Base-by-base conservation (phyloP, 495 filamentous ascomycete species). In the Xylaria palmicola region DNA sequence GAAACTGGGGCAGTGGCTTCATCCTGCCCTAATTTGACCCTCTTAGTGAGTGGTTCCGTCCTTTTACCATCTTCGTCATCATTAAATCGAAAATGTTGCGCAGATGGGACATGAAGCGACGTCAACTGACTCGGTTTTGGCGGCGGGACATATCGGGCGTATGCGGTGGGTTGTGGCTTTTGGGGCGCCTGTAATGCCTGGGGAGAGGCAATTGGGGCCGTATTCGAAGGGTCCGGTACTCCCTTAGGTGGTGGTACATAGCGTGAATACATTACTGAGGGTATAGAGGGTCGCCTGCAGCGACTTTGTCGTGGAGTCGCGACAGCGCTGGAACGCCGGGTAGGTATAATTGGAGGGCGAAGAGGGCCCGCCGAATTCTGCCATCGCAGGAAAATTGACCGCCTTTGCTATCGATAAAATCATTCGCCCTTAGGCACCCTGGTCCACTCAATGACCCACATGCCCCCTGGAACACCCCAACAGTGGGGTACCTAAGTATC, bases 221-320 rank as follows among this genome's bases (percentile, higher is more conserved):
- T 29, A 26, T 52, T 60, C 26, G 32, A 26, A 12, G 56, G 3
- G 9, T 20, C 32, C 17, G 57, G 20, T n/a, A 7, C 45, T 10
- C 61, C 67, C 49, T 59, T 71, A 15, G 59, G 26, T 5, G 81
- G 77, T 13, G 82, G 82, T 17, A 80, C 65, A 58, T 81, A 85
- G 17, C 81, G 73, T 45, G 76, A 72, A 65, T 85, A 83, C 34
- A 86, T 74, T 24, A 66, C 66, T 15, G 69, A 71, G 52, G 77
- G 52, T 75, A 79, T 79, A 43, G 26, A 50, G 34, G 20, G 17
- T 12, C 20, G 24, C 15, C 22, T 29, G 3, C 7, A 22, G n/a
- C n/a, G 6, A 32, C 32, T 6, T 2, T 26, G 10, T 17, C 6
- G 24, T 9, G 29, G 4, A 27, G 12, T 19, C 36, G 30, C 6